These are phyloP conservation scores for Barbarea vulgaris DNA, from an alignment of 345 rosid species.

Conservation along the genomic window DNA sequence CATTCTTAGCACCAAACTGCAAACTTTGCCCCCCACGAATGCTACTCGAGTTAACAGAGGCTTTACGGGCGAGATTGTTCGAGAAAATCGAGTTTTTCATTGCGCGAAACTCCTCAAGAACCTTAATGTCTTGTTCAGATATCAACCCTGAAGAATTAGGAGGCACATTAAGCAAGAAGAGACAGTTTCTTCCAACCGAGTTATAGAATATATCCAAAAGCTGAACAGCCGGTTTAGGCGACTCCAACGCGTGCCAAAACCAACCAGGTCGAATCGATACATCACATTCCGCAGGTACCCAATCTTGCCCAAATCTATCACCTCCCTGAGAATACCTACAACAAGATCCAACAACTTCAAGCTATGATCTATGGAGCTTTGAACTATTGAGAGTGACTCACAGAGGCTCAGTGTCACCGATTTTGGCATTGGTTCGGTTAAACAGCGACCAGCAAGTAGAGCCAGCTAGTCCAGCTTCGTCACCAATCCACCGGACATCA, in stretches of 20 bases:
- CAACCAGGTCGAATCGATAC: conserved; percentile 90
- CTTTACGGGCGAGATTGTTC: conserved; percentile 54
- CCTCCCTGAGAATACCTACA: conserved; percentile 63
- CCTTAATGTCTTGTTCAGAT: conserved; percentile 66
- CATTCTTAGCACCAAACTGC: conserved; percentile 51
- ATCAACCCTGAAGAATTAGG: conserved; percentile 88
- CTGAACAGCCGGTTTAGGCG: conserved; percentile 66
- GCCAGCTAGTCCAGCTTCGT: conserved; percentile 72
- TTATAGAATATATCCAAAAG: conserved; percentile 80
- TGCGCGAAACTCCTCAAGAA: conserved; percentile 63
- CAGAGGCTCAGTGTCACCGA: conserved; percentile 65
- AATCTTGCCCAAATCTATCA: conserved; percentile 70
- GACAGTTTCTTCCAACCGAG: conserved; percentile 83
- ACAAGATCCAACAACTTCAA: background rate
- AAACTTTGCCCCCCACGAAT: conserved; percentile 50
- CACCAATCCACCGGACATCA: conserved; percentile 78
- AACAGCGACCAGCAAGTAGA: conserved; percentile 86
- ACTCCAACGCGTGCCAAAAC: conserved; percentile 94
- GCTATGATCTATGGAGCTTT: background rate
- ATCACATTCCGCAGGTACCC: conserved; percentile 94
- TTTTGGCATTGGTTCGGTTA: conserved; percentile 60
- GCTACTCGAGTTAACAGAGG: conserved; percentile 55
- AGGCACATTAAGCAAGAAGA: conserved; percentile 74
- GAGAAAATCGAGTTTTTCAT: conserved; percentile 64
- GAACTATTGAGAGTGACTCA: conserved; percentile 41